Evolutionary conservation across 2,329 filamentous ascomycete genomes (phyloP), one percentile per base, ranked within the genome.

Genomic region (Ophiocordyceps australis): DNA sequence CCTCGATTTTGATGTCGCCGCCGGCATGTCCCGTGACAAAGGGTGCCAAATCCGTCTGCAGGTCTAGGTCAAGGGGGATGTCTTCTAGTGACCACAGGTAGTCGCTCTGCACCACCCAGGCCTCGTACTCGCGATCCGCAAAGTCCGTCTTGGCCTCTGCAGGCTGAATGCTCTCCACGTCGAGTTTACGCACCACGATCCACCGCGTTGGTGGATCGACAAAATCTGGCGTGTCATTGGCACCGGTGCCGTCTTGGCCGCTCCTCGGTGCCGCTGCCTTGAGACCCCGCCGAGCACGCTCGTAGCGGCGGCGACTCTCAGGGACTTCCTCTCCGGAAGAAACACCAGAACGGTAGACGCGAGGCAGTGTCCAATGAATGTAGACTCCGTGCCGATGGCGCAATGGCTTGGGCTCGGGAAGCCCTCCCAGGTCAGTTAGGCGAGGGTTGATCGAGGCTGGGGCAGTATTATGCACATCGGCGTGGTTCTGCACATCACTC

Each of bases 81-180:
- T 48, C 36, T 7, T 52, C 43, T 0, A 57, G 29, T 1, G 34
- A 32, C 29, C 43, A 40, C 3, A 35, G 17, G 1, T 41, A 26
- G 32, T 59, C 52, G 21, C 47, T 52, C 28, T 59, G 54, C 2
- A 57, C 31, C 1, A 54, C 38, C 51, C 52, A 57, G 0, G 46
- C 40, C 17, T 34, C 16, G 14, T 31, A 38, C 16, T 24, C 24
- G 18, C 24, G 21, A 3, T 27, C 25, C 8, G 24, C 14, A 11
- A 23, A 32, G 22, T 9, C 25, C 9, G 8, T 2, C 16, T 25
- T 25, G 3, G 27, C 27, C 13, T 23, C 28, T 5, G 15, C 18
- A 2, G 35, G 33, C 15, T 34, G 10, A 14, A 38, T 29, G 18
- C 27, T 34, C 13, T 34, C 29, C 5, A 34, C 2, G 3, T 45